These are phyloP conservation scores for Lotmaria passim DNA, from an alignment of 208 protist species.

Conservation along the genomic window DNA sequence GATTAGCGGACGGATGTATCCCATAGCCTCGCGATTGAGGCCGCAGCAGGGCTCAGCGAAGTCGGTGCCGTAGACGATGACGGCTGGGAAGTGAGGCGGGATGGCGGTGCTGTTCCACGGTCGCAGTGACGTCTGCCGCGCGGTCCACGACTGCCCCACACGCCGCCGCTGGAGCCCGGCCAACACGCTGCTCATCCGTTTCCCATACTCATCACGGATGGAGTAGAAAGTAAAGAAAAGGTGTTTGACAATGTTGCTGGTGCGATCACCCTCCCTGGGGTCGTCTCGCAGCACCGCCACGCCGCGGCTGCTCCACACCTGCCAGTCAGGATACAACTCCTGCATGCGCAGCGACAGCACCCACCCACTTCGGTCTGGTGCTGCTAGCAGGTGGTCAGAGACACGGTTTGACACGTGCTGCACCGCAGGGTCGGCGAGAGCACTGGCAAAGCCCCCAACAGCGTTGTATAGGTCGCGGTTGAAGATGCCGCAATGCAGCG, in stretches of 20 bases:
- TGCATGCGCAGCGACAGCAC: slow-evolving; percentile 30
- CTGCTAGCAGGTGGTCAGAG: background rate
- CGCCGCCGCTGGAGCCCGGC: slow-evolving; percentile 21
- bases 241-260: background rate
- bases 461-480: slow-evolving; percentile 29
- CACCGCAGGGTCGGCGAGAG: background rate
- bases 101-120: background rate
- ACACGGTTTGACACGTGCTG: background rate
- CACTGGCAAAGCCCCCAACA: slow-evolving; percentile 28
- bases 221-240: background rate
- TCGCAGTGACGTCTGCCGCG: background rate
- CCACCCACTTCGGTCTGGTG: slow-evolving; percentile 38
- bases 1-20: slow-evolving; percentile 44
- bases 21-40: slow-evolving; percentile 34
- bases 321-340: slow-evolving; percentile 28
- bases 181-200: background rate
- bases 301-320: slow-evolving; percentile 33
- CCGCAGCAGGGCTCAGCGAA: slow-evolving; percentile 37
- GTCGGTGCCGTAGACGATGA: slow-evolving; percentile 36
- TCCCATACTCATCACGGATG: background rate
- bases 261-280: background rate
- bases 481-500: slow-evolving; percentile 40
- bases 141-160: slow-evolving; percentile 1
- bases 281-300: slow-evolving; percentile 29
- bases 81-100: slow-evolving; percentile 15